A percentile compares a stretch with the other conserved stretches of the same genome.
phyloP scores from a whole-genome alignment of 257 asterid species.

The Plantago ovata region DNA sequence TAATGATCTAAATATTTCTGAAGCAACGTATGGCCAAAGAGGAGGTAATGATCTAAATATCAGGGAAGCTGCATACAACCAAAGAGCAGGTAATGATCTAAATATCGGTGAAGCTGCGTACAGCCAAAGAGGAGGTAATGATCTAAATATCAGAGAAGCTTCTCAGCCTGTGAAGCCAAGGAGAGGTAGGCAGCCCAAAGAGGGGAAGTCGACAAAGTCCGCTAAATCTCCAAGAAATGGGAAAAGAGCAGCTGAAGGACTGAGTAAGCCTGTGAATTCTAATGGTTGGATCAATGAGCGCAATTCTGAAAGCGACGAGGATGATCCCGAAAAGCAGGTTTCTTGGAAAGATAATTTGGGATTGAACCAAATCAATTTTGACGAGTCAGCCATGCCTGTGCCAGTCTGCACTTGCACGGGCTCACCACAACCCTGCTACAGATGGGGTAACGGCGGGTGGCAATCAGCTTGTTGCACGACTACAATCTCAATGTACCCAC shows the following conservation, averaged over 20 bases:
- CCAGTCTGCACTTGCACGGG: slow-evolving; percentile 93
- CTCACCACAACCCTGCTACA: slow-evolving; percentile 86
- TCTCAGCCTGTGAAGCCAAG: slow-evolving; percentile 45
- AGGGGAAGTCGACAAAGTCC: slow-evolving; percentile 41
- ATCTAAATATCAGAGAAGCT: slow-evolving; percentile 34
- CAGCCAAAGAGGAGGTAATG: slow-evolving; percentile 37
- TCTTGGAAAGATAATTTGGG: slow-evolving; percentile 81
- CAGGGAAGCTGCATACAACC: slow-evolving; percentile 30
- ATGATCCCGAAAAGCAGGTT: slow-evolving; percentile 41
- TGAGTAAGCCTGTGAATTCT: slow-evolving; percentile 35
- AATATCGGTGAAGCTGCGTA: slow-evolving; percentile 18
- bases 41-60: too few species aligned
- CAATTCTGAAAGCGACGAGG: slow-evolving; percentile 48
- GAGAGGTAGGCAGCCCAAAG: slow-evolving; percentile 53
- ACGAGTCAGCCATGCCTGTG: slow-evolving; percentile 84
- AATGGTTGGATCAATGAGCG: slow-evolving; percentile 42
- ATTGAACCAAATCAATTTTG: slow-evolving; percentile 68
- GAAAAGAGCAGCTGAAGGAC: slow-evolving; percentile 49
- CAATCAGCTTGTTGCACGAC: slow-evolving; percentile 93
- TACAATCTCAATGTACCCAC: slow-evolving; percentile 75
- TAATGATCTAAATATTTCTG: too few species aligned
- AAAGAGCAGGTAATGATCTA: slow-evolving; percentile 20
- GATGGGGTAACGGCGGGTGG: slow-evolving; percentile 97
- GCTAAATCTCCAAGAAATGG: slow-evolving; percentile 38
- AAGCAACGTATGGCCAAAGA: slow-evolving; percentile 1